Percentiles rank a stretch among this genome's conserved stretches.
Conservation (phyloP, 2,329 filamentous ascomycete genomes). For the Pseudocercospora pini-densiflorae region DNA sequence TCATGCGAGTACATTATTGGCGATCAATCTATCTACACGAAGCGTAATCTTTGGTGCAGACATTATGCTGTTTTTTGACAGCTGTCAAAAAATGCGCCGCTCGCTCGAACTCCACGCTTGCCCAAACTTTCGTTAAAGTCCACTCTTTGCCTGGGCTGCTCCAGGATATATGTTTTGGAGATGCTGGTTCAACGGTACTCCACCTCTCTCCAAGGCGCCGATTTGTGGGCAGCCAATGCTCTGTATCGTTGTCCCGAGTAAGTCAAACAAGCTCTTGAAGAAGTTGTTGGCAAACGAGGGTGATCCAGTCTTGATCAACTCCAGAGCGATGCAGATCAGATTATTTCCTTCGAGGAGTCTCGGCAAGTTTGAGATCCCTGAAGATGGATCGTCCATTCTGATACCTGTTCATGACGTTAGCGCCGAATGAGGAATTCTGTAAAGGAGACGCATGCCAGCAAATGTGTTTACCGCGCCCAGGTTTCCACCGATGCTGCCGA, state of each 20-base stretch:
- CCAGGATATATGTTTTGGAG: conserved; percentile 9
- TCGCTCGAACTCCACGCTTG: neutral
- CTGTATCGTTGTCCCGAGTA: neutral
- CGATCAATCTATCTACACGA: neutral
- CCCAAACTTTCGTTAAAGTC: neutral
- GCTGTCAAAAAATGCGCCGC: neutral
- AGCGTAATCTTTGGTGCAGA: neutral
- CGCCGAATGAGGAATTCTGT: too few species aligned
- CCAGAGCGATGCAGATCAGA: conserved; percentile 11
- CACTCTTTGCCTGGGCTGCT: conserved; percentile 5
- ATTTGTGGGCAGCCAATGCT: conserved; percentile 12
- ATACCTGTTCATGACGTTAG: neutral
- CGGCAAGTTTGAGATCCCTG: neutral
- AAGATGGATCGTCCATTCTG: conserved; percentile 5
- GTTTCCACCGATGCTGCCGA: conserved; percentile 28
- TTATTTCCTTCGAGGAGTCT: neutral
- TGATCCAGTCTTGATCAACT: conserved; percentile 5
- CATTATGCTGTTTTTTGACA: neutral
- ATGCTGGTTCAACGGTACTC: neutral
- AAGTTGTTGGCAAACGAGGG: conserved; percentile 12
- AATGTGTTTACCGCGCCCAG: conserved; percentile 28
- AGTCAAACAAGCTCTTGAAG: conserved; percentile 8
- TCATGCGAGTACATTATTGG: neutral
- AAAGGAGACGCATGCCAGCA: conserved; percentile 11
- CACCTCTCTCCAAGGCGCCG: conserved; percentile 2